phyloP scores from a whole-genome alignment of 2,329 filamentous ascomycete genomes.

The Chaetomium sp. region DNA sequence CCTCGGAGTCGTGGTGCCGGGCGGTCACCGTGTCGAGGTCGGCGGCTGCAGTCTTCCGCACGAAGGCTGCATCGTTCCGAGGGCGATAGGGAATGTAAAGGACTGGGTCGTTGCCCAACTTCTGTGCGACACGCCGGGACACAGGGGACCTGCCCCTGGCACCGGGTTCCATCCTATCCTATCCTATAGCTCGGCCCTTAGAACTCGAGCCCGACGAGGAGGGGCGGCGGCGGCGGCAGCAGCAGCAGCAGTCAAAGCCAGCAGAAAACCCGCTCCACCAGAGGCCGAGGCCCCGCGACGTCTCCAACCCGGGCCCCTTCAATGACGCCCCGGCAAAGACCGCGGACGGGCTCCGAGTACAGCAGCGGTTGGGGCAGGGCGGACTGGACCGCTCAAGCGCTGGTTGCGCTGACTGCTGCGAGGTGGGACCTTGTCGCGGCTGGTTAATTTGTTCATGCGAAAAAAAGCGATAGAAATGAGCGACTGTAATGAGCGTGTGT shows the following conservation, averaged over 20 bases:
- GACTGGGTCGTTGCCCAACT: constrained; percentile 31
- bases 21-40: constrained; percentile 22
- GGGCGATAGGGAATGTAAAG: constrained; percentile 32
- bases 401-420: constrained; percentile 13
- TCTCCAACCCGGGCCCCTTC: constrained; percentile 22
- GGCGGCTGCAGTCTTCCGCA: constrained; percentile 32
- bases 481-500: constrained; percentile 27
- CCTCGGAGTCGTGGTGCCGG: constrained; percentile 20
- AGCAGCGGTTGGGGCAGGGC: neutral
- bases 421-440: constrained; percentile 28
- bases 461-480: constrained; percentile 18
- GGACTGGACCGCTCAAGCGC: neutral
- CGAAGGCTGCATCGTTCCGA: constrained; percentile 28
- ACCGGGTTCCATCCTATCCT: constrained; percentile 34
- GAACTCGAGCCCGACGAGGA: constrained; percentile 5
- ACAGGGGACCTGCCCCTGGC: constrained; percentile 33
- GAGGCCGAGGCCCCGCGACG: constrained; percentile 23
- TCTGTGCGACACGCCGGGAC: constrained; percentile 35
- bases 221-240: neutral
- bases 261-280: constrained; percentile 21
- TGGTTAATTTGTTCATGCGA: constrained; percentile 28
- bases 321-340: constrained; percentile 23
- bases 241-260: neutral
- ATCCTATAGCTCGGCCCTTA: constrained; percentile 24
- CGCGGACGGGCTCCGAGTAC: constrained; percentile 10